Evolutionary conservation across 1,284 basidiomycete genomes (phyloP).

Genomic region (Volvariella volvacea): DNA sequence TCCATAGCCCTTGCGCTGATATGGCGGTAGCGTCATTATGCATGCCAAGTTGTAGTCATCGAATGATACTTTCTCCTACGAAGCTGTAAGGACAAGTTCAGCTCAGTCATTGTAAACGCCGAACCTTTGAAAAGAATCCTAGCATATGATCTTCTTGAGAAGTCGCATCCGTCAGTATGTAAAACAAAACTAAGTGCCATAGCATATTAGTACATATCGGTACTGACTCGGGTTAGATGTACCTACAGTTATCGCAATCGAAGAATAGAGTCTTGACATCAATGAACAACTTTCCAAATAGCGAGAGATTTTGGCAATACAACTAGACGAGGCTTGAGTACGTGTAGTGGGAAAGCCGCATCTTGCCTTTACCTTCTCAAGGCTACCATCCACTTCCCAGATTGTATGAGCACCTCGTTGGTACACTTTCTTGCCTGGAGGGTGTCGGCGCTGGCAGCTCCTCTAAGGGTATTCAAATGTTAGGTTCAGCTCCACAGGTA

Average conservation of each 20-base stretch:
- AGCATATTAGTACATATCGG: conserved; percentile 2
- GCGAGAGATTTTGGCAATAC: conserved; percentile 91
- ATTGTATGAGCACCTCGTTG: conserved; percentile 86
- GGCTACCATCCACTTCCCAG: conserved; percentile 92
- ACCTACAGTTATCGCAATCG: conserved; percentile 78
- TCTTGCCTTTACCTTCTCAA: conserved; percentile 58
- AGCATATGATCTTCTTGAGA: conserved; percentile 76
- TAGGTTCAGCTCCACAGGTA: conserved; percentile 7
- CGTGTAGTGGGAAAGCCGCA: neutral
- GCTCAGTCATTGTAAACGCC: conserved; percentile 6
- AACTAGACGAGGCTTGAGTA: conserved; percentile 42
- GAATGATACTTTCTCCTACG: conserved; percentile 91
- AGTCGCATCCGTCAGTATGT: conserved; percentile 85
- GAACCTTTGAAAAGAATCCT: conserved; percentile 93
- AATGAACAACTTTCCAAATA: conserved; percentile 99
- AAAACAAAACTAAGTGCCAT: conserved; percentile 79
- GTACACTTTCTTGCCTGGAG: conserved; percentile 90
- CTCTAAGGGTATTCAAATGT: conserved; percentile 38
- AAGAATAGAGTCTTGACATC: conserved; percentile 98
- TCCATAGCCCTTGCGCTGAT: conserved; percentile 86
- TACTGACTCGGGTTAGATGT: conserved; percentile 1
- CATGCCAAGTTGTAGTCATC: conserved; percentile 98
- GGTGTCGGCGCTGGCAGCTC: conserved; percentile 65
- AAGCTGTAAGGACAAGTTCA: neutral
- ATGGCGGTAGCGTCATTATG: conserved; percentile 93